Evolutionary conservation across 345 rosid genomes (phyloP), one percentile per base, ranked within the genome.

Genomic region (Murraya paniculata): DNA sequence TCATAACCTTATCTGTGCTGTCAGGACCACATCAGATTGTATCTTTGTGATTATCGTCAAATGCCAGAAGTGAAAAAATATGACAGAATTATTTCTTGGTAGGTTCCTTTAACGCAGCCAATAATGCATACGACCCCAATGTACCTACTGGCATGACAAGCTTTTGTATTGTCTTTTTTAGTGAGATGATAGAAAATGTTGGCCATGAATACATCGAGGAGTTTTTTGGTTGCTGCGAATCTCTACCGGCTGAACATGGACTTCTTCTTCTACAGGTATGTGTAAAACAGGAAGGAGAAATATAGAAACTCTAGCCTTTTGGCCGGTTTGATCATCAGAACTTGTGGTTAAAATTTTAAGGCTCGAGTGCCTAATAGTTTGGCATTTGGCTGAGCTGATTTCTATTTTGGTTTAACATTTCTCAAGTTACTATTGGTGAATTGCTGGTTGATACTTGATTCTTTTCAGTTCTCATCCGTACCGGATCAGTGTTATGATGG

Each of bases 141-240:
- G 9, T 78, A 24, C 19, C 11, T 67, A 4, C 33, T 21, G 27
- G n/a, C 28, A 14, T 67, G 33, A 28, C 36, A 41, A 79, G 60
- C 62, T 28, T 76, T 76, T 71, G 6, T 24, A 62, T 61, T 78
- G 33, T 24, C 56, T n/a, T 74, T 68, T 50, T 81, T 55, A 94
- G 99, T 14, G 99, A 91, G 91, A 93, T 95, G 98, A 67, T 95
- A 59, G 98, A 93, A 88, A 90, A 90, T 14, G 97, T 95, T 61
- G 99, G 99, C 5, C 98, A 95, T 28, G 98, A 95, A 80, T 95
- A 80, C 80, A 91, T 95, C 95, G 99, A 92, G 73, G 91, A 86
- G 48, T 95, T 89, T 83, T 92, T 93, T 39, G 81, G 88, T 64
- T 86, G 89, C 58, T 91, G 96, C 2, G 98, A 93, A 76, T 90